Conservation (phyloP, 2,329 filamentous ascomycete species). For the Claviceps paspali region DNA sequence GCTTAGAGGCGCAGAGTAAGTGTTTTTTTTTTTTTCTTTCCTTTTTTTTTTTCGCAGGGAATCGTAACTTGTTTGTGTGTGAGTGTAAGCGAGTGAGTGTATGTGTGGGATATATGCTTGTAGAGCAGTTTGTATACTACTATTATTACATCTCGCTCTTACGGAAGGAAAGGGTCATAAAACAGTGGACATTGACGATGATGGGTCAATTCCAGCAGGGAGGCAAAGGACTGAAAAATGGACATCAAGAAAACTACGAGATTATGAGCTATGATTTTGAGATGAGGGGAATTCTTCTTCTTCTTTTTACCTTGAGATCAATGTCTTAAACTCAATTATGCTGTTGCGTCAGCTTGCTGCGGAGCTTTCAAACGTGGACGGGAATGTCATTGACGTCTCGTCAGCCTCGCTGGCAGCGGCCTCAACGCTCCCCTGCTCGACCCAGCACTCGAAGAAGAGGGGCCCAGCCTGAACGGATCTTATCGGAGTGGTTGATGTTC, state of each 20-base stretch:
- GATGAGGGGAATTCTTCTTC: no score
- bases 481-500: constrained; percentile 30
- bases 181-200: background rate
- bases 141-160: no score
- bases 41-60: background rate
- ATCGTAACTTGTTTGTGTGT: background rate
- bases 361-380: background rate
- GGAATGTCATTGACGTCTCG: background rate
- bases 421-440: constrained; percentile 37
- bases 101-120: background rate
- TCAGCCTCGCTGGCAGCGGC: background rate
- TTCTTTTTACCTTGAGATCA: no score
- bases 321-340: background rate
- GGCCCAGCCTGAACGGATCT: constrained; percentile 41
- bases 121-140: constrained; percentile 4
- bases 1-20: constrained; percentile 29
- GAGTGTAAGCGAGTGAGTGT: background rate
- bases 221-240: background rate
- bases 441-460: constrained; percentile 51
- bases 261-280: background rate
- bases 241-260: background rate
- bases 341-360: background rate
- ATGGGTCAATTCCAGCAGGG: background rate
- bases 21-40: constrained; percentile 6
- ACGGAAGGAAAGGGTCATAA: background rate